Base-by-base conservation (phyloP, 768 basidiomycete genomes). In the Mycena belliarum region DNA sequence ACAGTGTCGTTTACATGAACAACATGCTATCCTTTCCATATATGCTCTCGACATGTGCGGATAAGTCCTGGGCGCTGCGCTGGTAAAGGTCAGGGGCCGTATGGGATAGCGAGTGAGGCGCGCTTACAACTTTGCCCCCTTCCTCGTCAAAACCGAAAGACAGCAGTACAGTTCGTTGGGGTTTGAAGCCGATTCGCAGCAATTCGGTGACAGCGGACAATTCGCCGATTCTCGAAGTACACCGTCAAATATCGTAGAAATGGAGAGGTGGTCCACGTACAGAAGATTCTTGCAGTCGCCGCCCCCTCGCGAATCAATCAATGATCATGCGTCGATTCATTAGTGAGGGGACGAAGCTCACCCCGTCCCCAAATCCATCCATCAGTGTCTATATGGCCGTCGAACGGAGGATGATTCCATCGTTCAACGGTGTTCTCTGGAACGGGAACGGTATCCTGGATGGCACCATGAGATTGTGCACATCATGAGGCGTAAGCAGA, bases 11-110 rank as follows among this genome's bases (percentile, higher is more conserved):
- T 29, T 88, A 72, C 33, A 89, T 64, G 64, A 88, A 73, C 0
- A 83, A 75, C 56, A 85, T 78, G 20, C 79, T 76, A 60, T 86
- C 65, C 47, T 72, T 58, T 40, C 86, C 88, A 65, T 84, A 88
- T 26, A 74, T 74, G 6, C 72, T 51, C 44, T 78, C 63, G 9
- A 89, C 60, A 52, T 70, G 69, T 6, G 66, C 55, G 0, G 68
- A 65, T 38, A 82, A 61, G 0, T 63, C 60, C 44, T 60, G 58
- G 58, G 68, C 59, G n/a, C 77, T 80, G 24, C 80, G 78, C 79
- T 81, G 48, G 6, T 88, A 86, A 35, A 87, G 70, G 0, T 82
- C 75, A 26, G 73, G 73, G 4, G 71, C 45, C 41, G 76, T 60
- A 6, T n/a, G 86, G 58, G 50, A 69, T 65, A 12, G 64, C 48